Conservation (phyloP, 164 flowering plant species). For the Santalum album region DNA sequence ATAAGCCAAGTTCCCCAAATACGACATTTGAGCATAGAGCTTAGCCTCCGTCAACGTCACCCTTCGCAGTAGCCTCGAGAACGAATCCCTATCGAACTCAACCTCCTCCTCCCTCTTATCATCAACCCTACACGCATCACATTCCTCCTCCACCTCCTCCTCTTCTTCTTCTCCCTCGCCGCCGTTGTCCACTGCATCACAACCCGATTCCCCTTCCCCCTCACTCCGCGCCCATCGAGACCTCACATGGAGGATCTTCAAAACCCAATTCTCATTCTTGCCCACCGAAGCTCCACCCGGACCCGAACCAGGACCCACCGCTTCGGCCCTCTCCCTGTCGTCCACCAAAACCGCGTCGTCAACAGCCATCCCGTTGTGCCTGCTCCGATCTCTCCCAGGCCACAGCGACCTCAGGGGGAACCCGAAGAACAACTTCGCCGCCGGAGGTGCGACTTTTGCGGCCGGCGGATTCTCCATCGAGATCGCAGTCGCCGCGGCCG, state of each 20-base stretch:
- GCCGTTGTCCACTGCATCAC: neutral
- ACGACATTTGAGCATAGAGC: slow-evolving; percentile 71
- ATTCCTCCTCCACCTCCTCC: too few relatives aligned
- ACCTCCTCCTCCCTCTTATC: slow-evolving; percentile 27
- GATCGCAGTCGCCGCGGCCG: slow-evolving; percentile 1
- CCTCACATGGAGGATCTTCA: slow-evolving; percentile 58
- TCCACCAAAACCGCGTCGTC: slow-evolving; percentile 41
- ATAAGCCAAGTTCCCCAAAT: slow-evolving; percentile 80
- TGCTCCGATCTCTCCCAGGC: slow-evolving; percentile 20
- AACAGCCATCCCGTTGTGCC: slow-evolving; percentile 23
- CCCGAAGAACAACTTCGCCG: slow-evolving; percentile 41
- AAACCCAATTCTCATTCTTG: slow-evolving; percentile 51
- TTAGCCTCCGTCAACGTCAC: slow-evolving; percentile 73
- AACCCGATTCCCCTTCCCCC: neutral
- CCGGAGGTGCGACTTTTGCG: slow-evolving; percentile 8
- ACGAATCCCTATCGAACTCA: slow-evolving; percentile 54
- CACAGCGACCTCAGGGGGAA: slow-evolving; percentile 53
- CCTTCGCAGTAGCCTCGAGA: slow-evolving; percentile 58
- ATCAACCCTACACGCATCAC: slow-evolving; percentile 23
- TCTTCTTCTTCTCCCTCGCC: slow-evolving; percentile 26
- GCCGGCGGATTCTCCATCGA: slow-evolving; percentile 20
- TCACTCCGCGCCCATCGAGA: slow-evolving; percentile 37
- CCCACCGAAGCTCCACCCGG: slow-evolving; percentile 6
- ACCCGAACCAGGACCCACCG: slow-evolving; percentile 3
- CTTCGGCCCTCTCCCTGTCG: slow-evolving; percentile 4